phyloP scores from a whole-genome alignment of 78 protist species.

The Dictyostelium firmibasis region DNA sequence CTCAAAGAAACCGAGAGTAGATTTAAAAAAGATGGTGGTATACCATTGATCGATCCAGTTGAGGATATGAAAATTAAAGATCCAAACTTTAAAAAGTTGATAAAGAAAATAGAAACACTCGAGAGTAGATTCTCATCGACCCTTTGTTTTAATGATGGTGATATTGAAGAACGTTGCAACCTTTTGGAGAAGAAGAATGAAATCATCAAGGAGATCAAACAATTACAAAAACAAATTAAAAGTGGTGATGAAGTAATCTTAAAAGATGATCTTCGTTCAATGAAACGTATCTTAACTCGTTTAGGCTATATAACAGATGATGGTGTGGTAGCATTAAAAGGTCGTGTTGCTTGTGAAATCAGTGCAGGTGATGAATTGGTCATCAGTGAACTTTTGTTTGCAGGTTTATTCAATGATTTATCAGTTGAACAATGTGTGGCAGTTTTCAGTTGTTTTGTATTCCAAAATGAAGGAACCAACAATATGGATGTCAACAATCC shows the following conservation, averaged over 20 bases:
- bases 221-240: conserved; percentile 37
- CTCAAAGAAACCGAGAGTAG: conserved; percentile 46
- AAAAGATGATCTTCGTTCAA: conserved; percentile 85
- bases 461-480: conserved; percentile 54
- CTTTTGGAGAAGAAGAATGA: conserved; percentile 22
- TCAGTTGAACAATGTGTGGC: conserved; percentile 83
- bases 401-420: conserved; percentile 94
- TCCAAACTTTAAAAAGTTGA: conserved; percentile 14
- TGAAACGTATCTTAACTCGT: conserved; percentile 92
- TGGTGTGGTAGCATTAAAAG: conserved; percentile 92
- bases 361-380: conserved; percentile 96
- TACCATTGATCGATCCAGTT: conserved; percentile 94
- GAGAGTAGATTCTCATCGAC: conserved; percentile 51
- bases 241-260: conserved; percentile 71
- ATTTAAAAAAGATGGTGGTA: conserved; percentile 75
- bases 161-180: conserved; percentile 23
- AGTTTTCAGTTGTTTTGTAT: conserved; percentile 88
- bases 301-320: conserved; percentile 89
- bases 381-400: conserved; percentile 93
- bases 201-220: conserved; percentile 56
- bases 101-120: conserved; percentile 69
- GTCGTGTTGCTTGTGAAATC: conserved; percentile 97
- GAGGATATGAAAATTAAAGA: conserved; percentile 93
- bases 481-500: conserved; percentile 30
- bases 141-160: conserved; percentile 19